Base-by-base conservation (phyloP, 192 early-diverging fungal species). In the Mortierella alpina region DNA sequence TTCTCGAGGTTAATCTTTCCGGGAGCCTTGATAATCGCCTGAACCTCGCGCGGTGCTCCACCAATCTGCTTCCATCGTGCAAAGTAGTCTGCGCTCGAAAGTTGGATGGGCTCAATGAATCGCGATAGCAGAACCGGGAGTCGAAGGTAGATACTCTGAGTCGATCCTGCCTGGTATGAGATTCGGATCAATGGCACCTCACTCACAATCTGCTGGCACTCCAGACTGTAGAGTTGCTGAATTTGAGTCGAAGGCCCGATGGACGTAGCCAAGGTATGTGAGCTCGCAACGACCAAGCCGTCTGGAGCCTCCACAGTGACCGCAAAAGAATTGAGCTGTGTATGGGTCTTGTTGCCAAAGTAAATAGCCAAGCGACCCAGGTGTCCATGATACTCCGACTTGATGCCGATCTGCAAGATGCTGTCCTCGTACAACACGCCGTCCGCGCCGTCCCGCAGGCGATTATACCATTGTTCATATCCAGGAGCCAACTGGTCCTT, bases 11-110 rank as follows among this genome's bases (percentile, higher is more conserved):
- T 79, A 11, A 90, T 86, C 55, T 82, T 85, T 11, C 89, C 82
- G 64, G 82, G 83, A 20, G 88, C 82, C 47, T 92, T 84, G 44
- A 90, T 88, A n/a, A 96, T 86, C 22, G 80, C 84, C 83, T 97
- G 95, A 18, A 84, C 84, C 72, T 99, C 97, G 23, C 95, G 87
- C 4, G 90, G 91, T 1, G 94, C 80, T 0, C 95, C 96, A 39
- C 96, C 96, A 82, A 99, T 93, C 84, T 99, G 97, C 78, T 92
- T 92, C 98, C 98, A 99, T 18, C 98, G 87, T 12, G 85, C 79
- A 71, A 99, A 96, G 77, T 97, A 99, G 70, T 95, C 94, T 9
- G 72, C 42, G 7, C 92, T 88, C 23, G 90, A 71, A 56, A 99
- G 89, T 48, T 86, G 83, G 13, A 96, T 93, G 2, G 93, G 92